Evolutionary conservation across 2,329 filamentous ascomycete species (phyloP).

Genomic region (Colletotrichum chlorophyti): DNA sequence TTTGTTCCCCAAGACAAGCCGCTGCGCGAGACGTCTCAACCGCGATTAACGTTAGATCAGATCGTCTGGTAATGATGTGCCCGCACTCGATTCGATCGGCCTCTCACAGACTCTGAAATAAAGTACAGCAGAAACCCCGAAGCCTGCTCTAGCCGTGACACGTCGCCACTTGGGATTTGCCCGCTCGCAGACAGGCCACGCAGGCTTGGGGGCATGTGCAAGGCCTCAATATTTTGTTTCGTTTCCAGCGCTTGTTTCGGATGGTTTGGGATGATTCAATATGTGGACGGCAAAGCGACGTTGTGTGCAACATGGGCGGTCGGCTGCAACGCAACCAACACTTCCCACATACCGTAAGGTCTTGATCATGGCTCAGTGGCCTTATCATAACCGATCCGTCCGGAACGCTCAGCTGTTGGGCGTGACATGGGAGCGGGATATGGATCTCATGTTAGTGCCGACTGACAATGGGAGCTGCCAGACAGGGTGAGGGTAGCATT

Average conservation of each 20-base stretch:
- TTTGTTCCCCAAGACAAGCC: background rate
- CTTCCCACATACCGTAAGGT: no score
- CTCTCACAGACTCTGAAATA: background rate
- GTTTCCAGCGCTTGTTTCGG: constrained; percentile 24
- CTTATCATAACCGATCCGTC: no score
- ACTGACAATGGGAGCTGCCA: no score
- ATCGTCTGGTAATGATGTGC: constrained; percentile 10
- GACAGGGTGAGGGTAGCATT: no score
- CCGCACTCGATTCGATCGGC: constrained; percentile 5
- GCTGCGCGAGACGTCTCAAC: constrained; percentile 22
- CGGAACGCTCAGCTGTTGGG: no score
- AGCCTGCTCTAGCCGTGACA: constrained; percentile 7
- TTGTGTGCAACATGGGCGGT: no score
- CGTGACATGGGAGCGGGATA: no score
- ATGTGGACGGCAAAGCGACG: no score
- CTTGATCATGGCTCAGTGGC: no score
- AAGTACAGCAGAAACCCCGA: background rate
- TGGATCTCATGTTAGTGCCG: no score
- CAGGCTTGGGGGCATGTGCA: constrained; percentile 13
- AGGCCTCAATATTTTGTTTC: constrained; percentile 9
- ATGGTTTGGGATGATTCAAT: no score
- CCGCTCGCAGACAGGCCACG: background rate
- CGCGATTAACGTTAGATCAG: constrained; percentile 2
- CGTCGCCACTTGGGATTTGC: constrained; percentile 2
- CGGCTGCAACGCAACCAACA: no score